A percentile compares a stretch with the other conserved stretches of the same genome.
Conservation (phyloP, 768 basidiomycete genomes). For the Boletus rufocinnamomeus region DNA sequence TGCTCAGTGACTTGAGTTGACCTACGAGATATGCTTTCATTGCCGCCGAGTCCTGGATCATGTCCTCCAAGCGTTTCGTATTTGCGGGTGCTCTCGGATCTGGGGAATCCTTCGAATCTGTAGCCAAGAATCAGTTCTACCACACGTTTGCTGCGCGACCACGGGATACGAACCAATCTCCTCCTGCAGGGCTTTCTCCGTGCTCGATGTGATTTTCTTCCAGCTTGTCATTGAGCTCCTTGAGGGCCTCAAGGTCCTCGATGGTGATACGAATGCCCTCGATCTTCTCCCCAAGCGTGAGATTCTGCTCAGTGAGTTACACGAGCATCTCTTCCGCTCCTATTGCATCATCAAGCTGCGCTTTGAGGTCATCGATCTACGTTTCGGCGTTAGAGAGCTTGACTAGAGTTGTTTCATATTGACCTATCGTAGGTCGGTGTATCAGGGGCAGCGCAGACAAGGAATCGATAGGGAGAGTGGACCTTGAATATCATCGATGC, state of each 20-base stretch:
- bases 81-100: slow-evolving; percentile 65
- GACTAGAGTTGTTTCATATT: slow-evolving; percentile 77
- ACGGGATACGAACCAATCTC: slow-evolving; percentile 67
- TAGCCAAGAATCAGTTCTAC: slow-evolving; percentile 1
- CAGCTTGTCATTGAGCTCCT: slow-evolving; percentile 95
- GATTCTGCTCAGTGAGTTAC: slow-evolving; percentile 90
- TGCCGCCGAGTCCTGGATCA: slow-evolving; percentile 69
- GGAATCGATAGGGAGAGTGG: slow-evolving; percentile 3
- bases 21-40: slow-evolving; percentile 70
- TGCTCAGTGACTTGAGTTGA: slow-evolving; percentile 71
- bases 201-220: slow-evolving; percentile 96
- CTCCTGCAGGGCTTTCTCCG: slow-evolving; percentile 86
- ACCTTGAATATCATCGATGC: slow-evolving; percentile 82
- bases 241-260: slow-evolving; percentile 93
- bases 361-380: slow-evolving; percentile 91
- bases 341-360: slow-evolving; percentile 91
- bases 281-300: slow-evolving; percentile 94
- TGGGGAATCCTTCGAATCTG: slow-evolving; percentile 72
- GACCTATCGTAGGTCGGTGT: slow-evolving; percentile 47
- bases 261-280: slow-evolving; percentile 97
- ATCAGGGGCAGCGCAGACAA: slow-evolving; percentile 4
- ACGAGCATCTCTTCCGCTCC: slow-evolving; percentile 97
- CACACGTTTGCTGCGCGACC: neutral
- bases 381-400: slow-evolving; percentile 87
- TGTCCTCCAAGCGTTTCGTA: slow-evolving; percentile 79